Evolutionary conservation across 257 asterid species (phyloP), one percentile per base, ranked within the genome.

Genomic region (Gardenia jasminoides): DNA sequence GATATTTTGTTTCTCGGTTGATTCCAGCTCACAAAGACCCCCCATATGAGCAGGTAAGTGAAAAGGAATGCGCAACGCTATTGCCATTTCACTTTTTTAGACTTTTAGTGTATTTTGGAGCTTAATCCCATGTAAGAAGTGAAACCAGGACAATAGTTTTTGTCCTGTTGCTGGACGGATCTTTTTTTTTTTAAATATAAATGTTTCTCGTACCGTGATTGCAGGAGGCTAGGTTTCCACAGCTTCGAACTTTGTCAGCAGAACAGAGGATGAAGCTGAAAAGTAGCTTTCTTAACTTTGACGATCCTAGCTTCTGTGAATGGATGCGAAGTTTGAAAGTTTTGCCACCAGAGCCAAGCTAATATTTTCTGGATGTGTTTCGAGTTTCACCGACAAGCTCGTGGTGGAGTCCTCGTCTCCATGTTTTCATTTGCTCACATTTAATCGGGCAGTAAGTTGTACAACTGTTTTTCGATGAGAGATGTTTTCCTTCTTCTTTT

Each of bases 11-110:
- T 76, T 88, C 98, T 67, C 96, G 99, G 33, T 76, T 95, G 87
- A 92, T 95, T 81, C 98, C 97, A 50, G 99, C 97, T 56, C 99
- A 93, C 77, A 92, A 92, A 84, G 99, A 95, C 76, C 99, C 99
- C 74, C 97, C 98, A 8, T 95, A 95, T 44, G 99, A 95, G 81
- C 98, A 95, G 90, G 99, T 91, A 82, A 50, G 80, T 82, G 74
- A 76, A 78, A 24, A 67, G 65, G 24, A 72, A 44, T 41, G 69
- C 28, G 6, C 69, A 11, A n/a, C 10, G 26, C 4, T 64, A 31
- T 16, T 62, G 3, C 68, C 68, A 26, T 62, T 62, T n/a, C n/a
- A n/a, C n/a, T n/a, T n/a, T n/a, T n/a, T n/a, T n/a, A n/a, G n/a
- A n/a, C n/a, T n/a, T n/a, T n/a, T 7, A 26, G 30, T 69, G 7